Conservation (phyloP, 2,329 filamentous ascomycete genomes). For the Aspergillus fructus region DNA sequence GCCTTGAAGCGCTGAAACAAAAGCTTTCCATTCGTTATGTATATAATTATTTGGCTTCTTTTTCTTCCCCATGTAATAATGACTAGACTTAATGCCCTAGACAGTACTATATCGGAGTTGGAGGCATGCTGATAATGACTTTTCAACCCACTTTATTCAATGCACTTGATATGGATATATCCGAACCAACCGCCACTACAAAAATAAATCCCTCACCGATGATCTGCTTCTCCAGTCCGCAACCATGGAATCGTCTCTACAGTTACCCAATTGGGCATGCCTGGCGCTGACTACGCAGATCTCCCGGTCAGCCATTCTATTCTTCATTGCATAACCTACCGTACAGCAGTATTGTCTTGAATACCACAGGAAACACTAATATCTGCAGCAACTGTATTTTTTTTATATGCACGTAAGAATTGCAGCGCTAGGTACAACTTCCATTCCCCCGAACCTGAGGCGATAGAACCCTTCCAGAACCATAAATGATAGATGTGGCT, state of each 20-base stretch:
- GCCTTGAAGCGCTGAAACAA: background rate
- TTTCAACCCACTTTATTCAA: no score
- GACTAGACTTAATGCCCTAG: background rate
- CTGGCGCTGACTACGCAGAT: background rate
- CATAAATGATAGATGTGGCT: background rate
- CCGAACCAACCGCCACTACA: background rate
- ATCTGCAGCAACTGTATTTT: background rate
- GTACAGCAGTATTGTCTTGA: background rate
- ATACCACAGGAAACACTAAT: background rate
- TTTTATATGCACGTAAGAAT: background rate
- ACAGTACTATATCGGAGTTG: background rate
- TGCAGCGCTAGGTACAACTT: no score
- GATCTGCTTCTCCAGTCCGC: background rate
- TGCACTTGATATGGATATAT: background rate
- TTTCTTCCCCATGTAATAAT: background rate
- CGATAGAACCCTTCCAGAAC: background rate
- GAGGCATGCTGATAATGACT: background rate
- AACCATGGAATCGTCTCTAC: background rate
- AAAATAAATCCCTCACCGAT: constrained; percentile 1
- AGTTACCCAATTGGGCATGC: background rate
- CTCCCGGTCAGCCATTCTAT: background rate
- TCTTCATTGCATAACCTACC: background rate
- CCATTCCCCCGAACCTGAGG: background rate
- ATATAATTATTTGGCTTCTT: constrained; percentile 1
- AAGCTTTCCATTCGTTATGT: background rate